These are phyloP conservation scores for Westerdykella aurantiaca DNA, from an alignment of 2,329 filamentous ascomycete genomes.

Conservation along the genomic window DNA sequence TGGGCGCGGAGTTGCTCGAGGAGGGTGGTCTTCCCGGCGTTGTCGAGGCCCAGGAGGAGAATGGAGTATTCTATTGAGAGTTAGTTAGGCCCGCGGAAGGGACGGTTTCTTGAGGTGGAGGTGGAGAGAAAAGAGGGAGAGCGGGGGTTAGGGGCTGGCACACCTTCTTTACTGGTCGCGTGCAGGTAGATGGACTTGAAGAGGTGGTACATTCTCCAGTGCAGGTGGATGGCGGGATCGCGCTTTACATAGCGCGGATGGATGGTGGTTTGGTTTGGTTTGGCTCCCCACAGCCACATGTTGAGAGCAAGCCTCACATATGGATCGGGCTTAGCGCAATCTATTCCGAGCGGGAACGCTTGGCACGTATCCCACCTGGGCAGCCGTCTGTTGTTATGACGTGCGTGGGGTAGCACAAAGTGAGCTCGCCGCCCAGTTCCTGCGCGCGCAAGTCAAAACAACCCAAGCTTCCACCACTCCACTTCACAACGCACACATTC, in stretches of 20 bases:
- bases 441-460: not conserved
- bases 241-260: too few relatives aligned
- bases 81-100: too few relatives aligned
- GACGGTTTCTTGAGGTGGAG: not conserved
- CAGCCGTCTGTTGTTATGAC: not conserved
- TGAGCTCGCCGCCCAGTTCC: not conserved
- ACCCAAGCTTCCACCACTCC: not conserved
- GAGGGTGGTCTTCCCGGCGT: constrained; percentile 96
- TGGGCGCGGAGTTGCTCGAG: constrained; percentile 93
- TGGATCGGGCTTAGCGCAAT: too few relatives aligned
- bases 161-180: constrained; percentile 94
- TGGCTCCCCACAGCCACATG: too few relatives aligned
- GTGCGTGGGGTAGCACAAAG: too few relatives aligned
- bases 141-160: not conserved
- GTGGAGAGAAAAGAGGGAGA: constrained; percentile 1
- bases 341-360: too few relatives aligned
- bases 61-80: constrained; percentile 79
- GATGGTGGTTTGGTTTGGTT: too few relatives aligned
- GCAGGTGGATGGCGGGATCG: not conserved
- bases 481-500: not conserved
- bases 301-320: too few relatives aligned
- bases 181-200: constrained; percentile 91
- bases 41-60: constrained; percentile 93
- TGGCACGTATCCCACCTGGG: not conserved
- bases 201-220: constrained; percentile 77